Base-by-base conservation (phyloP, 2,329 filamentous ascomycete species). In the Ophiostoma perfectum region DNA sequence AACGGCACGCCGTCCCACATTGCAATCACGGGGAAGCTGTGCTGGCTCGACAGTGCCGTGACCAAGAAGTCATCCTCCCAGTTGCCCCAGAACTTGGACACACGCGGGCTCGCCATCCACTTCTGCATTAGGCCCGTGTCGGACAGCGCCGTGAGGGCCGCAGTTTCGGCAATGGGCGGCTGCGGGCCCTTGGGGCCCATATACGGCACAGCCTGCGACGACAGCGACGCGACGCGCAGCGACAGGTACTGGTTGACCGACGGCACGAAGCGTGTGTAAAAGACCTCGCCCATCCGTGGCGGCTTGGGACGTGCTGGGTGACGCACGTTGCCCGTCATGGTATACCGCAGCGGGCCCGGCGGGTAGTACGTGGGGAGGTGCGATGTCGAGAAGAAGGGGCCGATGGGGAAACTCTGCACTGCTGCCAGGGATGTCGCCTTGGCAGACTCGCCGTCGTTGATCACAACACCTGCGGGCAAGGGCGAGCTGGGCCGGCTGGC, bases 1-100 rank as follows among this genome's bases (percentile, higher is more conserved):
- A 98, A 99, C 0, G 94, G 94, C 70, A 94, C 90, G 11, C 92
- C 93, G 73, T 98, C 92, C 91, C 94, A 99, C 76, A 93, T 89
- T 0, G 91, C 95, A 70, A 98, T 94, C 0, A 89, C 92, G 0
- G 95, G 95, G 77, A 98, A 97, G 8, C 89, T 92, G 78, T 97
- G 90, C 18, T 83, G 82, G 27, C 84, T 88, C 12, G 82, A 82
- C 11, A 98, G 79, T 0, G 84, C 88, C 2, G 80, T 81, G 27
- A 83, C 80, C 3, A 99, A 81, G 70, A 97, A 96, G 1, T 84
- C 69, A 78, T 87, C 68, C 78, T 88, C 66, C 78, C 85, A 82
- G 80, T 78, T 85, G 36, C 91, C 91, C 95, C 95, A 99, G 73
- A 92, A 93, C n/a, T 87, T 84, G 16, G 87, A 84, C 0, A 98